A percentile compares a stretch with the other conserved stretches of the same genome.
Evolutionary conservation across 768 basidiomycete genomes (phyloP).

Genomic region (Infundibulicybe gibba): DNA sequence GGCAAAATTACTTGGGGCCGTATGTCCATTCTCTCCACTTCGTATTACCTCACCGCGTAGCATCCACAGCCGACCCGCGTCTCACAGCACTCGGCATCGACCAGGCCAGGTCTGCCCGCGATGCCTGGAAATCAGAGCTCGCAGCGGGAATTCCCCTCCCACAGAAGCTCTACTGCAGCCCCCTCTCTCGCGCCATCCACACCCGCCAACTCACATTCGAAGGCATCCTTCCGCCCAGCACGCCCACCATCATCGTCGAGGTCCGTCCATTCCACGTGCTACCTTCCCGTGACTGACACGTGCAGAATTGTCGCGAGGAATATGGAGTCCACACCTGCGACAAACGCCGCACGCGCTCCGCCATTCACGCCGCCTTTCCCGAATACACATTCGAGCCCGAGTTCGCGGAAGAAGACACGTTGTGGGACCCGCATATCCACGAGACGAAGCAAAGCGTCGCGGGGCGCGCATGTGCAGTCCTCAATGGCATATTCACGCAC

Average conservation of each 20-base stretch:
- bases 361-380: constrained; percentile 32
- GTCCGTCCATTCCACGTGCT: constrained; percentile 13
- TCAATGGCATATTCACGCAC: constrained; percentile 19
- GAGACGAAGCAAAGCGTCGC: constrained; percentile 32
- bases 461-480: constrained; percentile 26
- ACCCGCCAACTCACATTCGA: constrained; percentile 39
- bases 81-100: constrained; percentile 40
- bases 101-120: constrained; percentile 37
- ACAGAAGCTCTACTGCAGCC: constrained; percentile 38
- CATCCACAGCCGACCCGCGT: constrained; percentile 27
- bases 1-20: not conserved
- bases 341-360: constrained; percentile 29
- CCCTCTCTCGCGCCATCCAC: constrained; percentile 40
- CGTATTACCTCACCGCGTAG: not conserved
- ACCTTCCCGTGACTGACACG: not conserved
- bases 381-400: constrained; percentile 37
- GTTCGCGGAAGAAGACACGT: constrained; percentile 40
- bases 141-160: constrained; percentile 32
- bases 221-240: constrained; percentile 9
- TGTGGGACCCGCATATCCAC: constrained; percentile 36
- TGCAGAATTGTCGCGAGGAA: constrained; percentile 42
- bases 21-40: not conserved
- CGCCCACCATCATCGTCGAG: constrained; percentile 30
- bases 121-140: constrained; percentile 36
- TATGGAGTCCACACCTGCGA: constrained; percentile 48